Conservation (phyloP, 2,329 filamentous ascomycete genomes). For the Diplodia mutila region DNA sequence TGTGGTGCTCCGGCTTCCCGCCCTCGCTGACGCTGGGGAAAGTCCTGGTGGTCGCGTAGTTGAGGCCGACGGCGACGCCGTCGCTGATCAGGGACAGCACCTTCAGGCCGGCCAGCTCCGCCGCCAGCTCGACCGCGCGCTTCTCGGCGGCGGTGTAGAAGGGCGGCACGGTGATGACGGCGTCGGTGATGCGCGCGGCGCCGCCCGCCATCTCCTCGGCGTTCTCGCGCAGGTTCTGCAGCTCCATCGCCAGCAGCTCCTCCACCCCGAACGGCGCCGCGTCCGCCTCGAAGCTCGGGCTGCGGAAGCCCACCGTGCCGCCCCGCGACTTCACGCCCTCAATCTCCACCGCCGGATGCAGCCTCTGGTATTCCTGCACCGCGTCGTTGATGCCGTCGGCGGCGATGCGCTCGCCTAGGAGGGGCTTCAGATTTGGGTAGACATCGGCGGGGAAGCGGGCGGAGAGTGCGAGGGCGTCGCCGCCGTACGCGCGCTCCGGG, state of each 20-base stretch:
- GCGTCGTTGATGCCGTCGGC: slow-evolving; percentile 43
- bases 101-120: slow-evolving; percentile 84
- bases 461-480: slow-evolving; percentile 84
- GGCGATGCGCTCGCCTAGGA: slow-evolving; percentile 75
- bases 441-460: slow-evolving; percentile 90
- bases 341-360: slow-evolving; percentile 79
- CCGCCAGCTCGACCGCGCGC: slow-evolving; percentile 80
- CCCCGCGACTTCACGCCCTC: slow-evolving; percentile 56
- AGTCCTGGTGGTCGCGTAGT: slow-evolving; percentile 89
- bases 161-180: slow-evolving; percentile 84
- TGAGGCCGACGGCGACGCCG: slow-evolving; percentile 87
- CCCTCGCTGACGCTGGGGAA: slow-evolving; percentile 85
- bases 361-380: slow-evolving; percentile 70
- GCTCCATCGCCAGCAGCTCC: slow-evolving; percentile 93
- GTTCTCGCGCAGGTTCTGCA: slow-evolving; percentile 88
- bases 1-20: slow-evolving; percentile 84
- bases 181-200: slow-evolving; percentile 73
- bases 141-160: slow-evolving; percentile 93
- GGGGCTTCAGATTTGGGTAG: slow-evolving; percentile 88
- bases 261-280: slow-evolving; percentile 71
- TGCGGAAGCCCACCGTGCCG: slow-evolving; percentile 78
- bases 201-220: slow-evolving; percentile 82
- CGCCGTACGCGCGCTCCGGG: slow-evolving; percentile 89
- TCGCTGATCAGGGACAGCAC: slow-evolving; percentile 86
- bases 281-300: slow-evolving; percentile 70